Evolutionary conservation across 2,329 filamentous ascomycete genomes (phyloP).

Genomic region (Zarea fungicola): DNA sequence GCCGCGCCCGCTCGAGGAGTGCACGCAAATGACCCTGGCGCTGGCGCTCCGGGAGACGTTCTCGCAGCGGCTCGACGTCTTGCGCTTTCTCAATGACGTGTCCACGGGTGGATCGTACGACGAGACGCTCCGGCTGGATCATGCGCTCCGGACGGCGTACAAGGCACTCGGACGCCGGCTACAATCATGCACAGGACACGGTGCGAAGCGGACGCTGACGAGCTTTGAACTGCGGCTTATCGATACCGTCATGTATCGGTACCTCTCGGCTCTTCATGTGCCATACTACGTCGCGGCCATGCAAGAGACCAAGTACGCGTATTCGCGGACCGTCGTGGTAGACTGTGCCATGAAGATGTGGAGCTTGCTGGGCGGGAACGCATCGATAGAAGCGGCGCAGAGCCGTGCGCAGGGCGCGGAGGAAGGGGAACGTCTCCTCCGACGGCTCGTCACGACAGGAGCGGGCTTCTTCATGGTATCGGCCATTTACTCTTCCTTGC

Average conservation of each 20-base stretch:
- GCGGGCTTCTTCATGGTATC: slow-evolving; percentile 37
- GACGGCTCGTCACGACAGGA: slow-evolving; percentile 32
- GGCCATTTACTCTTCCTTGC: slow-evolving; percentile 29
- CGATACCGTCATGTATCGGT: slow-evolving; percentile 49
- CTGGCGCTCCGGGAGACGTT: slow-evolving; percentile 39
- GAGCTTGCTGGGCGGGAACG: slow-evolving; percentile 22
- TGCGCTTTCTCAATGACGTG: slow-evolving; percentile 40
- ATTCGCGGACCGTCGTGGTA: slow-evolving; percentile 42
- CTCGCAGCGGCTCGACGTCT: slow-evolving; percentile 36
- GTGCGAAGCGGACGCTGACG: slow-evolving; percentile 20
- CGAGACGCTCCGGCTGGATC: slow-evolving; percentile 39
- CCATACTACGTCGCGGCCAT: slow-evolving; percentile 41
- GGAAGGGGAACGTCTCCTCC: background rate
- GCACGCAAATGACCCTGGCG: slow-evolving; percentile 36
- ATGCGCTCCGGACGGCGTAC: slow-evolving; percentile 37
- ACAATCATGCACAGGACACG: slow-evolving; percentile 27
- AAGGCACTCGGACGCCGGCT: too few relatives aligned
- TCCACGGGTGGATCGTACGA: slow-evolving; percentile 33
- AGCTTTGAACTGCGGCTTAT: slow-evolving; percentile 40
- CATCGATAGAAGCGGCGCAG: slow-evolving; percentile 22
- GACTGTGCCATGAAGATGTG: slow-evolving; percentile 46
- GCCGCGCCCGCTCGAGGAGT: slow-evolving; percentile 28
- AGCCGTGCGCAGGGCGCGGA: background rate
- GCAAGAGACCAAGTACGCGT: slow-evolving; percentile 41
- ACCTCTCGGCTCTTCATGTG: slow-evolving; percentile 51